Base-by-base conservation (phyloP, 2,329 filamentous ascomycete species). In the Fusarium euwallaceae region DNA sequence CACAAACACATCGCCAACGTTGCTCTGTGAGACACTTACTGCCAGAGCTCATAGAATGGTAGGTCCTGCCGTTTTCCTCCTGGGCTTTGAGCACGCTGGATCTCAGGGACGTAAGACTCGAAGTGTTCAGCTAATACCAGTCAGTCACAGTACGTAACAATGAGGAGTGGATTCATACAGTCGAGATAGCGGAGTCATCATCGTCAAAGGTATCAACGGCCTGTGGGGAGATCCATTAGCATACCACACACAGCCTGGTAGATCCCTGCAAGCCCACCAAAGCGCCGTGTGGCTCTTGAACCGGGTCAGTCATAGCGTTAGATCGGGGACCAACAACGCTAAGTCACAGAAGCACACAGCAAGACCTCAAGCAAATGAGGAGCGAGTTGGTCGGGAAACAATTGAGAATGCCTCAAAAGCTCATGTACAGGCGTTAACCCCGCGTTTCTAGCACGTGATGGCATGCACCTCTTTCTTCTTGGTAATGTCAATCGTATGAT, bases 111-210 rank as follows among this genome's bases (percentile, higher is more conserved):
- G 48, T 55, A 12, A 55, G 48, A 2, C 48, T 55, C 6, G 48
- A 55, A 9, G 48, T 55, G 4, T 55, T 32, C 0, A 55, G 17
- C 48, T 55, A 14, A 0, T 3, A 1, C 4, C 1, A 8, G 48
- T 55, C 27, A 55, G 27, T 1, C 6, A 32, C 27, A 2, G 11
- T 3, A 12, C 24, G 0, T n/a, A n/a, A 8, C 11, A 12, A 12
- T 1, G 6, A 20, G 6, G 3, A 1, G 17, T 29, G 10, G 10
- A 2, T 29, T 53, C 27, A 20, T 32, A 55, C 48, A n/a, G 48
- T 32, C 11, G 48, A 55, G 6, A 55, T 55, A 55, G 48, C 48
- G 17, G 48, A 55, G 48, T 55, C 48, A 32, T 55, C 48, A 32
- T 55, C 48, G 27, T 55, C 48, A 32, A 55, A 55, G 3, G 48